Evolutionary conservation across 1,284 basidiomycete species (phyloP), one percentile per base, ranked within the genome.

Genomic region (Fomes fomentarius): DNA sequence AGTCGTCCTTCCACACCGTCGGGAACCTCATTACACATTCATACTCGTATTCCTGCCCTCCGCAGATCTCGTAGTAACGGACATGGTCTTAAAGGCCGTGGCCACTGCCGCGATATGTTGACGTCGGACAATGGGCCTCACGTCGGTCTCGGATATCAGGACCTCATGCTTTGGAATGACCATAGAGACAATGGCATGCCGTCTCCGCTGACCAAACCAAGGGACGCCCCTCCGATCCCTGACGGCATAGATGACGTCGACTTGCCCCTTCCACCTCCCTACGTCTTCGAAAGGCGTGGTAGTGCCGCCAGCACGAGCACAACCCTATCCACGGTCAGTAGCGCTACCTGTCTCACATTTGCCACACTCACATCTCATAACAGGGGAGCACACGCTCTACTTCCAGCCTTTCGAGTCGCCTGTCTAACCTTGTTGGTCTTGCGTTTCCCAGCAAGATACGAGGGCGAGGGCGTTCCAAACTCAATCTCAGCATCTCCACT

Each of bases 231-330:
- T 12, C 61, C 63, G 3, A 52, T 60, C 6, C 63, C 64, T 5
- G 38, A 45, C 26, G 48, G 48, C 15, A n/a, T 41, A n/a, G 49
- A 48, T 14, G 50, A 50, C 22, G 12, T 39, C 11, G 39, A 40
- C 24, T 25, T 34, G 10, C 46, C 54, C 26, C 38, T 49, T 31
- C 56, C 55, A 17, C 68, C 68, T 2, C 49, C 56, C 12, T 68
- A 66, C 42, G 66, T 68, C 7, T 67, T 62, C 47, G 65, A 63
- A 40, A 53, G 68, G 28, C 58, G 68, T 25, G 68, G 66, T 5
- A 69, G 68, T 37, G 62, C 64, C 17, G 57, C 64, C 9, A 67
- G 66, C 41, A 61, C 52, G n/a, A n/a, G n/a, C n/a, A n/a, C n/a
- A n/a, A n/a, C n/a, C n/a, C n/a, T n/a, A 15, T 58, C 68, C n/a